Evolutionary conservation across 2,329 filamentous ascomycete genomes (phyloP), one percentile per base, ranked within the genome.

Genomic region (Verticillium nubilum): DNA sequence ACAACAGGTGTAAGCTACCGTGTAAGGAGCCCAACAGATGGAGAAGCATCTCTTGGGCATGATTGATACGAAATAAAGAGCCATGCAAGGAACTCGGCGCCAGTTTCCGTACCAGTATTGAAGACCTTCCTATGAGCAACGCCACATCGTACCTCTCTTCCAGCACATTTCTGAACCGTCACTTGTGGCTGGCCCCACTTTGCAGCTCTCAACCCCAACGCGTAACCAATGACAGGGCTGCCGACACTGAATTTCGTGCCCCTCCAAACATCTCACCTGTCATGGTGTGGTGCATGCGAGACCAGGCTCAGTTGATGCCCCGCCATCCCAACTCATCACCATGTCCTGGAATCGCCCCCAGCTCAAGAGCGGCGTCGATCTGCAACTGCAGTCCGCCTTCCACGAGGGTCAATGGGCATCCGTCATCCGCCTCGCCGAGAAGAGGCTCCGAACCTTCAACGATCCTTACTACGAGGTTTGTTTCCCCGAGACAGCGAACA

Each of bases 381-480:
- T 81, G 56, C 79, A 83, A 72, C 74, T 86, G 10, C 80, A 84
- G 71, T 75, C 77, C 15, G 81, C 81, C 57, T 86, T 83, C 59
- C 74, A 75, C 47, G 80, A 83, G 58, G 74, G 78, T 57, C 82
- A 82, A 69, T 86, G 83, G 83, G 64, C 73, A 19, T 72, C 73
- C 17, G 81, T 78, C 58, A 72, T 79, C 27, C 80, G 78, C 28
- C 73, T 85, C 15, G 82, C 83, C 15, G 79, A 81, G 62, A 80
- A 83, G 69, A 74, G 80, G 28, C 73, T 74, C 59, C 78, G 77
- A 64, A 69, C 74, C 1, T 75, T 74, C 50, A 82, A 83, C 57
- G 82, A 85, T 50, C 73, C 79, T 7, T 86, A 86, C 66, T 86
- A 81, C 65, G 77, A 84, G 72, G 81, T 85, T 65, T 61, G 75